These are phyloP conservation scores for Cavenderia fasciculata DNA, from an alignment of 78 protist species.

Conservation along the genomic window DNA sequence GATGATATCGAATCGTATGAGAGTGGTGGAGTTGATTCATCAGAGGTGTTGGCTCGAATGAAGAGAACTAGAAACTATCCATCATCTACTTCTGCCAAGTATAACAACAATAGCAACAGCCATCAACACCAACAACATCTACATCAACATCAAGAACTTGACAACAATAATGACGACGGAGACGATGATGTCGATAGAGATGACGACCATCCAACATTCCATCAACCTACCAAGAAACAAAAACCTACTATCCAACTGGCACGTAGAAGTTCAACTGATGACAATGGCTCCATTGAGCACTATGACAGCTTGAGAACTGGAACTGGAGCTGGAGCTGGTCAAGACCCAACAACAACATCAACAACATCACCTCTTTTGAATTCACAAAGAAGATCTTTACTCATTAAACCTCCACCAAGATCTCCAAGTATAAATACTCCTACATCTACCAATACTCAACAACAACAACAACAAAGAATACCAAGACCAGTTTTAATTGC, in stretches of 20 bases:
- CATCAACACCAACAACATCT: background rate
- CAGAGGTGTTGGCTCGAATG: background rate
- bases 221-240: too few relatives aligned
- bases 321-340: too few relatives aligned
- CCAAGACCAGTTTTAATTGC: constrained; percentile 31
- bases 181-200: background rate
- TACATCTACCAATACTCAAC: background rate
- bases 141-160: background rate
- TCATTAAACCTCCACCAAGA: too few relatives aligned
- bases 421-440: too few relatives aligned
- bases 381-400: too few relatives aligned
- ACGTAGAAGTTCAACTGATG: too few relatives aligned
- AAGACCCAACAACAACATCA: background rate
- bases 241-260: too few relatives aligned
- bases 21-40: background rate
- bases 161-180: background rate
- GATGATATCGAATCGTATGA: too few relatives aligned
- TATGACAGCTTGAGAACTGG: too few relatives aligned
- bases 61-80: background rate
- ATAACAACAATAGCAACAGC: background rate
- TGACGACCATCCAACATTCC: constrained; percentile 2
- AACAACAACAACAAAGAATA: constrained; percentile 6
- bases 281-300: too few relatives aligned
- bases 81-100: too few relatives aligned
- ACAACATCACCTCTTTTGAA: background rate